A percentile compares a stretch with the other conserved stretches of the same genome.
Evolutionary conservation across 2,329 filamentous ascomycete species (phyloP).

Genomic region (Ceratocystis colombiana): DNA sequence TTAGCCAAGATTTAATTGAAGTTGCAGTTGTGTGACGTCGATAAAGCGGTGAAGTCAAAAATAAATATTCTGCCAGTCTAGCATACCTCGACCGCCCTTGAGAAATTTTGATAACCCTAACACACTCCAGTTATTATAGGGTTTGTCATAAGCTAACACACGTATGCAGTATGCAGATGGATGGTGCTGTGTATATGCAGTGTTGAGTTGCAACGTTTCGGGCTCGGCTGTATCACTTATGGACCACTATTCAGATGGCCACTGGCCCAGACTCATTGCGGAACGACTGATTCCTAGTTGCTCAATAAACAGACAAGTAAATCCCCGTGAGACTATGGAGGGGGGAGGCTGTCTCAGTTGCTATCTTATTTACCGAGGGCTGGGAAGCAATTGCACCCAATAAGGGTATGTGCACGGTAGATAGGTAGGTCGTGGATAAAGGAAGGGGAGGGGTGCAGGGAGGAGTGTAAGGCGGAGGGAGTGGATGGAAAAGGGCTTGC

Average conservation of each 20-base stretch:
- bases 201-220: too few relatives aligned
- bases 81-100: neutral
- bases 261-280: too few relatives aligned
- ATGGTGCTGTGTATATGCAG: too few relatives aligned
- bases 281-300: too few relatives aligned
- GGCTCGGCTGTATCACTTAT: too few relatives aligned
- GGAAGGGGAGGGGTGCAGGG: neutral
- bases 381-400: neutral
- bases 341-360: neutral
- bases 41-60: neutral
- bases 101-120: neutral
- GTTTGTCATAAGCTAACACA: neutral
- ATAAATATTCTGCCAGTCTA: conserved; percentile 5
- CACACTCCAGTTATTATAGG: neutral
- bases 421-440: too few relatives aligned
- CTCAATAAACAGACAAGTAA: neutral
- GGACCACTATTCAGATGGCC: too few relatives aligned
- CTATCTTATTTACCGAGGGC: neutral
- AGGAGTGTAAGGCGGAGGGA: neutral
- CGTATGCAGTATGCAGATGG: too few relatives aligned
- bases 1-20: neutral
- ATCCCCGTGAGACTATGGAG: neutral
- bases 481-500: neutral
- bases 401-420: neutral
- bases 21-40: neutral